Evolutionary conservation across 2,329 filamentous ascomycete genomes (phyloP).

Genomic region (Neonectria coccinea): DNA sequence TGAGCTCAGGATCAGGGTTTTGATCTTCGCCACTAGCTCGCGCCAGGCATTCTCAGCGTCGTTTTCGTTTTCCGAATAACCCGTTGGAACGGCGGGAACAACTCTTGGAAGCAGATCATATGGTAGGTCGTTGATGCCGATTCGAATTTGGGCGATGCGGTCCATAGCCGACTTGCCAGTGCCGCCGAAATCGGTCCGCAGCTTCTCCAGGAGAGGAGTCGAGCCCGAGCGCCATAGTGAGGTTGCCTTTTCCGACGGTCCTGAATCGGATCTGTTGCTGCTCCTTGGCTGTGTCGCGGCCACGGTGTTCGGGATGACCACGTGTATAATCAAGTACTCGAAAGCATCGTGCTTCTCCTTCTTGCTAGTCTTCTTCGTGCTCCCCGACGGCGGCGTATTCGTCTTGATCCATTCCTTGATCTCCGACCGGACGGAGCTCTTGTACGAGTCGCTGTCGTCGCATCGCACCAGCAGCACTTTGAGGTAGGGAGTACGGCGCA

Average conservation of each 20-base stretch:
- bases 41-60: conserved; percentile 86
- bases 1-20: conserved; percentile 85
- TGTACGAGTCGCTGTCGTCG: conserved; percentile 96
- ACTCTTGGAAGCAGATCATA: conserved; percentile 73
- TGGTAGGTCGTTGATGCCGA: conserved; percentile 76
- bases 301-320: conserved; percentile 87
- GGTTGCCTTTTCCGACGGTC: conserved; percentile 74
- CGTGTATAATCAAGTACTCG: conserved; percentile 94
- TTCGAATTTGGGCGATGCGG: conserved; percentile 85
- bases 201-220: conserved; percentile 87
- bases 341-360: conserved; percentile 96
- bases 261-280: conserved; percentile 66
- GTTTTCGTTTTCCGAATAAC: conserved; percentile 76
- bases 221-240: conserved; percentile 84
- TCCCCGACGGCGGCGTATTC: conserved; percentile 71
- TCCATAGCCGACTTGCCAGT: conserved; percentile 77
- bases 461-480: conserved; percentile 91
- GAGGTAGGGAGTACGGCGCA: conserved; percentile 92
- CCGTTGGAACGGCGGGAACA: conserved; percentile 71
- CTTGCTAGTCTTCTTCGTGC: conserved; percentile 67
- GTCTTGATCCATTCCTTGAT: conserved; percentile 92
- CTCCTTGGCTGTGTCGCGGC: conserved; percentile 82
- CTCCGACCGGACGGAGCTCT: conserved; percentile 78
- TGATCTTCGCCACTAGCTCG: conserved; percentile 87
- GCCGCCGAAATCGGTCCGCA: conserved; percentile 90